These are phyloP conservation scores for Cercospora citrullina DNA, from an alignment of 2,329 filamentous ascomycete species.

Conservation along the genomic window DNA sequence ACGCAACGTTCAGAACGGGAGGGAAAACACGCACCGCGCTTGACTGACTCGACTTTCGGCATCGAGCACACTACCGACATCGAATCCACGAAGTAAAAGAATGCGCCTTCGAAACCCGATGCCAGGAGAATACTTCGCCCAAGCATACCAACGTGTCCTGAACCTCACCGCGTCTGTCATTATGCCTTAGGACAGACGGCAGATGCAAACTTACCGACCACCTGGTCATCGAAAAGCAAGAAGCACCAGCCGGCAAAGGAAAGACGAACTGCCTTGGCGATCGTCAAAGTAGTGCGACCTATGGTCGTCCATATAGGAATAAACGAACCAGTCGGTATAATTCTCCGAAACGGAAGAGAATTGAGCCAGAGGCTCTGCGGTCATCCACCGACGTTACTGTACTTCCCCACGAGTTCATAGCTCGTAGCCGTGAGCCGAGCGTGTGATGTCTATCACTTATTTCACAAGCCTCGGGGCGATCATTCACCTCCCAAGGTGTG, in stretches of 20 bases:
- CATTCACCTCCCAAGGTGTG: constrained; percentile 2
- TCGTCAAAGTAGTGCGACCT: not conserved
- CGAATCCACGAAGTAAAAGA: not conserved
- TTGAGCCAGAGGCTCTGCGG: not conserved
- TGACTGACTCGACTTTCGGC: constrained; percentile 1
- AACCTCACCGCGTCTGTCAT: constrained; percentile 10
- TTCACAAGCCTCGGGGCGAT: not conserved
- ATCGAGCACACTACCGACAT: not conserved
- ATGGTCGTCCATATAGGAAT: not conserved
- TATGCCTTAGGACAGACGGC: constrained; percentile 1
- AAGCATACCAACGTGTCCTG: constrained; percentile 2
- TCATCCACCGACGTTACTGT: not conserved
- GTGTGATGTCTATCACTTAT: not conserved
- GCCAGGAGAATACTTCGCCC: not conserved
- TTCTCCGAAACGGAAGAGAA: not conserved
- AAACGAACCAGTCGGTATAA: not conserved
- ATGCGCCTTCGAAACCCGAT: not conserved
- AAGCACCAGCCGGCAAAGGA: not conserved
- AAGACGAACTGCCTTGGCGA: constrained; percentile 1
- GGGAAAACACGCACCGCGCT: not conserved
- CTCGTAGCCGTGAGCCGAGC: not conserved
- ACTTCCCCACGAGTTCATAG: constrained; percentile 2
- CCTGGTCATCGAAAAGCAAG: not conserved
- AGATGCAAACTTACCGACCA: constrained; percentile 1
- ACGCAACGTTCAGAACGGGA: not conserved